These are phyloP conservation scores for Ogataea hybrid DNA, from an alignment of 1,139 yeast genomes.

Conservation along the genomic window DNA sequence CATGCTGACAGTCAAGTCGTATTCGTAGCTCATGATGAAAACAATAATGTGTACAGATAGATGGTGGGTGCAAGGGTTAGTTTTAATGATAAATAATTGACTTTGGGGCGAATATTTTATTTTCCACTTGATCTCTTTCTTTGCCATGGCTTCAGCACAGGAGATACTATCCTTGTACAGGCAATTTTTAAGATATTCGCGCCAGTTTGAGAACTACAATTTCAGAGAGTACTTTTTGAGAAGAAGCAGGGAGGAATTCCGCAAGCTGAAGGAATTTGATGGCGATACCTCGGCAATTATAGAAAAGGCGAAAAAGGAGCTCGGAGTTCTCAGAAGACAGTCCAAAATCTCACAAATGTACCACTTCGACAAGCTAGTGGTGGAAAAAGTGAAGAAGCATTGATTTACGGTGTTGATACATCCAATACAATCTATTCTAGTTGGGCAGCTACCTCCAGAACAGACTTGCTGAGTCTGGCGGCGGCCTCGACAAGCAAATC, in stretches of 20 bases:
- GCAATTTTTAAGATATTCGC: conserved; percentile 63
- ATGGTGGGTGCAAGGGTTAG: neutral
- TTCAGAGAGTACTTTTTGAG: conserved; percentile 83
- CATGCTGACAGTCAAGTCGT: neutral
- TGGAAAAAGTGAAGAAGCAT: conserved; percentile 46
- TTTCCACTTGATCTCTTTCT: neutral
- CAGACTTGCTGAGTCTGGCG: conserved; percentile 36
- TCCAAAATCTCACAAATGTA: conserved; percentile 83
- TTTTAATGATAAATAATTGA: neutral
- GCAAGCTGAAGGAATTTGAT: conserved; percentile 43
- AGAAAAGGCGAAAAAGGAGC: conserved; percentile 56
- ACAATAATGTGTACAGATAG: neutral
- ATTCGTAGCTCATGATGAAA: conserved; percentile 2
- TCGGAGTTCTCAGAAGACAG: conserved; percentile 76
- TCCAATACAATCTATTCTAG: neutral
- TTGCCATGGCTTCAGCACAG: conserved; percentile 28
- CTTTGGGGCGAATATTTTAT: conserved; percentile 2
- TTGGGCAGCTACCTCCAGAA: conserved; percentile 19
- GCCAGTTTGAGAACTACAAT: conserved; percentile 79
- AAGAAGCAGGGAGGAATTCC: conserved; percentile 67
- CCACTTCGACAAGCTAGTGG: conserved; percentile 82
- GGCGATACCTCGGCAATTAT: conserved; percentile 45
- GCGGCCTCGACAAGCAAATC: conserved; percentile 44
- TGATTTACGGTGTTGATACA: neutral
- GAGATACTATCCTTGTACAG: conserved; percentile 64